Base-by-base conservation (phyloP, 352 stramenopile species). In the Globisporangium lucens region DNA sequence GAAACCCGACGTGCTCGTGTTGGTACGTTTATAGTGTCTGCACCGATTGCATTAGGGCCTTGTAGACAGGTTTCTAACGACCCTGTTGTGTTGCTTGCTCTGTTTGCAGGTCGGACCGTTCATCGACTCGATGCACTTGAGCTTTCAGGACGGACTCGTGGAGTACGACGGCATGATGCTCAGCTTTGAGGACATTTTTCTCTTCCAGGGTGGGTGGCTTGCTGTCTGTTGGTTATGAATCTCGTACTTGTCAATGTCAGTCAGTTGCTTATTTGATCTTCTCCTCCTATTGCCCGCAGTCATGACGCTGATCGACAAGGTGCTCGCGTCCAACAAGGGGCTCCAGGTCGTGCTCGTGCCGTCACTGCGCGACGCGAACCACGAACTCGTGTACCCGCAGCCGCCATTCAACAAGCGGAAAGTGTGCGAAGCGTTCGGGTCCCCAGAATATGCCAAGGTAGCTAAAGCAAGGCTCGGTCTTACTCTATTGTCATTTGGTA, bases 371-470 rank as follows among this genome's bases (percentile, higher is more conserved):
- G 97, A 99, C 78, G 97, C 91, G 0, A 90, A 98, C 69, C 94
- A 98, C 67, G 91, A 98, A 66, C 96, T 86, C 51, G 96, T 99
- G 57, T 98, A 94, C 65, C 93, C 95, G 20, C 95, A 99, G 78
- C 93, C 97, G 52, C 97, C 97, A 2, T 90, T 99, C 57, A 82
- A 91, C 72, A 91, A 90, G 67, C 89, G 89, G 62, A 94, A 92
- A 69, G 82, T 79, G 0, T 90, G 76, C 36, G 87, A 95, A 68
- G 86, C 78, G 4, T 85, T 95, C 9, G 78, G 78, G 29, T 70
- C 63, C 4, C 63, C 77, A 8, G 84, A 91, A 38, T 82, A 88
- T 47, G 72, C 81, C 33, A 91, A 91, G 76, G 80, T 89, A 33
- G 5, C 30, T 33, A 58, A 57, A 56, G 73, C 58, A 5, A 17